Evolutionary conservation across 352 stramenopile genomes (phyloP).

Genomic region (Thalassiosira hispida): DNA sequence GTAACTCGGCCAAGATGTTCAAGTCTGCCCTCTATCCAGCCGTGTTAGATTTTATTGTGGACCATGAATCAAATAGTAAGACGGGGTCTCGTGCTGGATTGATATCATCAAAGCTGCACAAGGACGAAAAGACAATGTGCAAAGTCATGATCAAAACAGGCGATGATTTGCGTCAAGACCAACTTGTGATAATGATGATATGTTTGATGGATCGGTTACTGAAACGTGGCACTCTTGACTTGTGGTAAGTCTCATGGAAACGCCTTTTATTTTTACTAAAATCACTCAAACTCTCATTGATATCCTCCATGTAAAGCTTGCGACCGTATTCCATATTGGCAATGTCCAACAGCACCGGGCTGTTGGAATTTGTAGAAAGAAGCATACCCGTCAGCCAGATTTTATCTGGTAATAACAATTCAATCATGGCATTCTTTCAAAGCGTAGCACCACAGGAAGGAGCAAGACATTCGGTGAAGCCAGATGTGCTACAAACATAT

Average conservation of each 20-base stretch:
- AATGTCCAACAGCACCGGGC: conserved; percentile 89
- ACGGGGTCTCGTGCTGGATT: conserved; percentile 10
- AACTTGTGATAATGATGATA: conserved; percentile 99
- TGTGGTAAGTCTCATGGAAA: conserved; percentile 75
- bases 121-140: conserved; percentile 74
- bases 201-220: conserved; percentile 98
- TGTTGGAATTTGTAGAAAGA: conserved; percentile 97
- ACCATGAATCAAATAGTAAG: conserved; percentile 41
- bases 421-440: conserved; percentile 87
- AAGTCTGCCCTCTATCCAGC: conserved; percentile 97
- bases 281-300: conserved; percentile 11
- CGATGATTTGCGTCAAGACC: conserved; percentile 99
- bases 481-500: conserved; percentile 95
- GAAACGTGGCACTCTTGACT: conserved; percentile 98
- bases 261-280: background rate
- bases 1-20: conserved; percentile 95
- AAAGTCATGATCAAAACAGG: conserved; percentile 99
- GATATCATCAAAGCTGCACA: conserved; percentile 24
- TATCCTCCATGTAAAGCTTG: conserved; percentile 68
- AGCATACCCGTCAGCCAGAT: conserved; percentile 96
- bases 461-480: conserved; percentile 89
- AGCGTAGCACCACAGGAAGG: conserved; percentile 65
- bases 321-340: conserved; percentile 93
- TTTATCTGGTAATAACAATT: conserved; percentile 93
- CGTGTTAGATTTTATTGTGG: conserved; percentile 92